A percentile compares a stretch with the other conserved stretches of the same genome.
Conservation (phyloP, 2,329 filamentous ascomycete species). For the Beauveria australis region DNA sequence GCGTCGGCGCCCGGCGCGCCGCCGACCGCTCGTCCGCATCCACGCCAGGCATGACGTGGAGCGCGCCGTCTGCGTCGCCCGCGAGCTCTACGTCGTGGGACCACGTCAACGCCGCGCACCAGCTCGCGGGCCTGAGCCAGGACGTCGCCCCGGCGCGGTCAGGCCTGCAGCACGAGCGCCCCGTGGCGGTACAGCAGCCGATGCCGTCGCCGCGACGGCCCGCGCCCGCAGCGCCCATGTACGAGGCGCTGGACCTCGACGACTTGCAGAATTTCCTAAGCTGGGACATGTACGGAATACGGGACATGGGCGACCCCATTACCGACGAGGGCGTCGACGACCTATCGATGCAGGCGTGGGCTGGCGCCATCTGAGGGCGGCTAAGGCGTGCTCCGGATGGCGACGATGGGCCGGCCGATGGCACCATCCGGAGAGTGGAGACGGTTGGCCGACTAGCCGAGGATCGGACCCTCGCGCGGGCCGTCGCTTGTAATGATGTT, state of each 20-base stretch:
- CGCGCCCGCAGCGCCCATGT: conserved; percentile 20
- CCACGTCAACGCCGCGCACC: conserved; percentile 20
- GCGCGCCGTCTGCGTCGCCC: conserved; percentile 14
- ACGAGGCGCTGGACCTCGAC: conserved; percentile 28
- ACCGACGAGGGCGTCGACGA: conserved; percentile 28
- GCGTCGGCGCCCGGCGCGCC: conserved; percentile 11
- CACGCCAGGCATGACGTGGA: conserved; percentile 14
- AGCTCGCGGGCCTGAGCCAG: conserved; percentile 19
- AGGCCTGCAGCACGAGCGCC: conserved; percentile 30
- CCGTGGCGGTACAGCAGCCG: conserved; percentile 20
- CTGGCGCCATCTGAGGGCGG: conserved; percentile 9
- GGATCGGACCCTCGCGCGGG: not conserved
- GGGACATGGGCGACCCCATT: conserved; percentile 31
- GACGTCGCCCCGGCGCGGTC: conserved; percentile 19
- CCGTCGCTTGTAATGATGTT: not conserved
- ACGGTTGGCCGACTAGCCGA: not conserved
- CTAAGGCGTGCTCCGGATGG: not conserved
- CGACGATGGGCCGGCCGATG: conserved; percentile 5
- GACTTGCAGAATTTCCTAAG: conserved; percentile 31
- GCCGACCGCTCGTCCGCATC: not conserved
- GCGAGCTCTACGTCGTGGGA: conserved; percentile 19
- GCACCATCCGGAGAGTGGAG: conserved; percentile 4
- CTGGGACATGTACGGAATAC: conserved; percentile 34
- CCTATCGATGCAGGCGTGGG: conserved; percentile 9
- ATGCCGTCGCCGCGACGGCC: conserved; percentile 17